Evolutionary conservation across 2,329 filamentous ascomycete species (phyloP).

Genomic region (Epichloe scottii): DNA sequence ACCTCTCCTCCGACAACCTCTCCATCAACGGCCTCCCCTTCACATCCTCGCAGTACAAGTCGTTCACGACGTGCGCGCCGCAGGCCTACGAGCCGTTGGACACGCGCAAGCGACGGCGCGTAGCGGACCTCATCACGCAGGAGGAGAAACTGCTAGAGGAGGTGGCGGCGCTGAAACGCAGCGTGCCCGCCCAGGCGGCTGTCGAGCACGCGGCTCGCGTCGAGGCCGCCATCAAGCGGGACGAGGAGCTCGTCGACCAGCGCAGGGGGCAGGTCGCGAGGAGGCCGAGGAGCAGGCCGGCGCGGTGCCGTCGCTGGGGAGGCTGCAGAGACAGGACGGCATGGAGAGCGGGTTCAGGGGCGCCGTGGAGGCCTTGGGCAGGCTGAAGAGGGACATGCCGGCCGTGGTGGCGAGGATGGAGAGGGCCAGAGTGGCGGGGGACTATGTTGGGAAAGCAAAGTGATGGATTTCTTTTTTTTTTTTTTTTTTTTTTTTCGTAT

Average conservation of each 20-base stretch:
- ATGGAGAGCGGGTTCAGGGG: slow-evolving; percentile 34
- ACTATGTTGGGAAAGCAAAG: slow-evolving; percentile 36
- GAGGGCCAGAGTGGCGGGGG: slow-evolving; percentile 45
- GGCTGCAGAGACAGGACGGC: slow-evolving; percentile 28
- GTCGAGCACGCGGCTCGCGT: slow-evolving; percentile 28
- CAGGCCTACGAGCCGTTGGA: slow-evolving; percentile 47
- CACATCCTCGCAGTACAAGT: slow-evolving; percentile 23
- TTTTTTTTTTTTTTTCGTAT: background rate
- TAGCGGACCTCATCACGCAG: slow-evolving; percentile 47
- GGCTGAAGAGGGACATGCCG: slow-evolving; percentile 48
- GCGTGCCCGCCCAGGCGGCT: slow-evolving; percentile 34
- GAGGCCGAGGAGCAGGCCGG: slow-evolving; percentile 13
- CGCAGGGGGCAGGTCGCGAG: slow-evolving; percentile 10
- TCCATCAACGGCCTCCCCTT: slow-evolving; percentile 49
- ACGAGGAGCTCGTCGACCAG: slow-evolving; percentile 31
- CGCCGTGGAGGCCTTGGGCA: slow-evolving; percentile 37
- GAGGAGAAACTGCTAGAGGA: slow-evolving; percentile 53
- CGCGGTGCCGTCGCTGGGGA: slow-evolving; percentile 17
- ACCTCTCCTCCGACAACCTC: slow-evolving; percentile 45
- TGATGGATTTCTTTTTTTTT: background rate
- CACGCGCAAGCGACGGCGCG: slow-evolving; percentile 41
- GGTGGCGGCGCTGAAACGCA: slow-evolving; percentile 46
- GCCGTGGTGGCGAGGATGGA: slow-evolving; percentile 52
- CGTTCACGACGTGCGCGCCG: slow-evolving; percentile 17
- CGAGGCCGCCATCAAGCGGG: slow-evolving; percentile 27